phyloP scores from a whole-genome alignment of 148 eudicot genomes.

The Vaccinium corymbosum region DNA sequence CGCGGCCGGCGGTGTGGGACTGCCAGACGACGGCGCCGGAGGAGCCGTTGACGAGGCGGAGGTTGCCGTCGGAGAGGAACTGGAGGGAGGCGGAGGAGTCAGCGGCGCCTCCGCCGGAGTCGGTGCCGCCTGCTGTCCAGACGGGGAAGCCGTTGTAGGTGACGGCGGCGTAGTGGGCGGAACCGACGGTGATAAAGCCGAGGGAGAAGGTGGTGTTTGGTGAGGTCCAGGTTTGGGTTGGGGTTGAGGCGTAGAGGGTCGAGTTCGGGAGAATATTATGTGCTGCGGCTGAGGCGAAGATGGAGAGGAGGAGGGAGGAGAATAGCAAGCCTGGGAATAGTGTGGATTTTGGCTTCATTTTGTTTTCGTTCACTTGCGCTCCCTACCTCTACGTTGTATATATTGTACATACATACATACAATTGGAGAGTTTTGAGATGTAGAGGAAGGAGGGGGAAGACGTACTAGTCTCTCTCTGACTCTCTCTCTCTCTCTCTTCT shows the following conservation, averaged over 20 bases:
- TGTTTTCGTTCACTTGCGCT: neutral
- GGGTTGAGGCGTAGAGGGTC: constrained; percentile 41
- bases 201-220: constrained; percentile 49
- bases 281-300: constrained; percentile 21
- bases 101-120: constrained; percentile 17
- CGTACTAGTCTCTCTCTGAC: no score
- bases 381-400: neutral
- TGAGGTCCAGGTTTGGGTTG: constrained; percentile 48
- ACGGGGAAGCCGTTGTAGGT: constrained; percentile 45
- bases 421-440: neutral
- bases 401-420: neutral
- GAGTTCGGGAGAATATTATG: constrained; percentile 37
- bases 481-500: no score
- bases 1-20: constrained; percentile 47
- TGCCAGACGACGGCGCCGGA: constrained; percentile 43
- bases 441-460: no score
- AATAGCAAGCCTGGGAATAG: neutral
- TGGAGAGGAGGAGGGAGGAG: constrained; percentile 7
- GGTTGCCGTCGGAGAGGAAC: constrained; percentile 18
- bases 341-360: neutral
- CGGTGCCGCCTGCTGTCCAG: constrained; percentile 43
- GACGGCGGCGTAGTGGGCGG: constrained; percentile 45
- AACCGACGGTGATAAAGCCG: constrained; percentile 34
- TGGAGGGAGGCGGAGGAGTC: constrained; percentile 41
- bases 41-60: constrained; percentile 21